phyloP scores from a whole-genome alignment of 371 early-diverging fungal species.

The Mucor piriformis region DNA sequence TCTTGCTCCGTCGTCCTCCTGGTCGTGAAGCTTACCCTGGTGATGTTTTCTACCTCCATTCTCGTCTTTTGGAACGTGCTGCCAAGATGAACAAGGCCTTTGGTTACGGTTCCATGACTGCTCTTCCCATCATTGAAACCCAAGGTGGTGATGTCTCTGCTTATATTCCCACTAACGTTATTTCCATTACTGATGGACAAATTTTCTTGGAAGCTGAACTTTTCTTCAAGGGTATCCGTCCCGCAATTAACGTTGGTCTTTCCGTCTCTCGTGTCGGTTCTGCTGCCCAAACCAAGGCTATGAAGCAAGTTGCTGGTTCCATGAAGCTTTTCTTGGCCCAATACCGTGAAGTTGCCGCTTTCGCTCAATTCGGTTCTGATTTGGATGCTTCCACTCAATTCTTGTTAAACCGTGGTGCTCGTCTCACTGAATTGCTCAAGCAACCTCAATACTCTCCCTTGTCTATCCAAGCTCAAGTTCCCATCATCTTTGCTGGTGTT shows the following conservation, averaged over 20 bases:
- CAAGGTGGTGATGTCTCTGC: constrained; percentile 99
- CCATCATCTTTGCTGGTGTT: constrained; percentile 93
- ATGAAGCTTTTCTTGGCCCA: constrained; percentile 97
- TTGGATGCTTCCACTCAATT: constrained; percentile 97
- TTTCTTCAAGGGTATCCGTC: constrained; percentile 98
- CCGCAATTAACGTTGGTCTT: constrained; percentile 98
- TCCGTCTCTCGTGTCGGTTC: constrained; percentile 98
- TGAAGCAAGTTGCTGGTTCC: constrained; percentile 98
- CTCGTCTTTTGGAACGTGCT: constrained; percentile 95
- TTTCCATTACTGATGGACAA: constrained; percentile 97
- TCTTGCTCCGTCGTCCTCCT: constrained; percentile 96
- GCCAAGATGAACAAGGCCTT: constrained; percentile 95
- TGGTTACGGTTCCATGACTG: constrained; percentile 94
- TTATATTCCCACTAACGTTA: constrained; percentile 98
- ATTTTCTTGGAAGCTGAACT: constrained; percentile 94
- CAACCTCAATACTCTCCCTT: constrained; percentile 94
- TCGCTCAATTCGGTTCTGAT: constrained; percentile 98
- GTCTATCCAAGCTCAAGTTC: constrained; percentile 92
- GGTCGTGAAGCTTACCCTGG: constrained; percentile 98
- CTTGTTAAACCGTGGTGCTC: constrained; percentile 96
- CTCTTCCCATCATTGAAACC: constrained; percentile 96
- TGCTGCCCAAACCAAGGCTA: constrained; percentile 97
- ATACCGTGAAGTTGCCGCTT: constrained; percentile 98
- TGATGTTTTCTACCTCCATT: constrained; percentile 97
- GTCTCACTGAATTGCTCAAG: constrained; percentile 94